Base-by-base conservation (phyloP, 2,329 filamentous ascomycete species). In the Cladophialophora bantiana region DNA sequence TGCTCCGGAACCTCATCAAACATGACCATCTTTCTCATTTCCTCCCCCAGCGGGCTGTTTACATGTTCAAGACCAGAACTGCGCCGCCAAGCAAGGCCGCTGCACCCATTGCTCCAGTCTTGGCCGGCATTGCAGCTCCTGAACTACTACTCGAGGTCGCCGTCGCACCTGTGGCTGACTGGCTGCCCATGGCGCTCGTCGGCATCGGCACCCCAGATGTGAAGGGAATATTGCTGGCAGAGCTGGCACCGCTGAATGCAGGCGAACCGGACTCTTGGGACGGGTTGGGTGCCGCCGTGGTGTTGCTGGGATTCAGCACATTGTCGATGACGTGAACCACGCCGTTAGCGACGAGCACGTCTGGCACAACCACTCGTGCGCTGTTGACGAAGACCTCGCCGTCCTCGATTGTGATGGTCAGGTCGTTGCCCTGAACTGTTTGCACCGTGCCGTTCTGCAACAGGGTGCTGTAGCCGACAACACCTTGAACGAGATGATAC, bases 401-500 rank as follows among this genome's bases (percentile, higher is more conserved):
- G 5, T 82, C 75, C 2, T 76, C 75, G 45, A 87, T 77, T 15
- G 77, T 82, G 52, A 87, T 78, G 18, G 77, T 83, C 4, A 88
- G 66, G 56, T 80, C 78, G 13, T 81, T 81, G 38, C 86, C 84
- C 68, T 86, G 79, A 4, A 83, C 74, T 3, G 80, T 79, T 12
- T 69, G 72, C 45, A 78, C 4, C 35, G 73, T 50, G 40, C 64
- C 65, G 36, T 81, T 81, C 69, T 82, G 77, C 20, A 72, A 69
- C 7, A 85, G 77, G 6, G 81, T 85, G 78, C 89, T 90, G 66
- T 79, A 80, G 0, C 88, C 81, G 7, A 81, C 81, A 6, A 34
- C 53, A 57, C 83, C 83, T 55, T 81, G 80, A 45, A 91, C 78
- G 59, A 91, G 82, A 75, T 92, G 90, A 77, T 92, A 92, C 32